Conservation (phyloP, 257 asterid species). For the Buddleja alternifolia region DNA sequence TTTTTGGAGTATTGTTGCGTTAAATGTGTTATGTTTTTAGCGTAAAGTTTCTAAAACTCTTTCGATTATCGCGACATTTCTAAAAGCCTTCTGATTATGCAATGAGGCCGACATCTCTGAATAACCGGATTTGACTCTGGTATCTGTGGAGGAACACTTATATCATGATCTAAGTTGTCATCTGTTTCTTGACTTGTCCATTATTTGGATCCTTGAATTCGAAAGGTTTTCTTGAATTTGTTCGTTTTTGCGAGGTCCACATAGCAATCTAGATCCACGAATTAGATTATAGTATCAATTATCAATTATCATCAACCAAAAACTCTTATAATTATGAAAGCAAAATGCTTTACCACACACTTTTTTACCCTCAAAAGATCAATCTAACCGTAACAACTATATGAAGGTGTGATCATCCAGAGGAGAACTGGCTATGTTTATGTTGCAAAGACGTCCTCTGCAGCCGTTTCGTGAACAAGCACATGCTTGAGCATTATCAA, state of each 20-base stretch:
- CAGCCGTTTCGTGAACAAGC: slow-evolving; percentile 92
- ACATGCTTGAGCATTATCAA: slow-evolving; percentile 84
- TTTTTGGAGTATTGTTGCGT: no score
- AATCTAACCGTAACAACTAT: background rate
- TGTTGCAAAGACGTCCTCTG: slow-evolving; percentile 86
- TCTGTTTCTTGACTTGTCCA: background rate
- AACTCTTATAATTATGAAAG: background rate
- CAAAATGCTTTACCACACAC: background rate
- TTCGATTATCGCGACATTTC: no score
- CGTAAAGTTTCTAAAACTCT: background rate
- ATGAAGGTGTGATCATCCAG: slow-evolving; percentile 72
- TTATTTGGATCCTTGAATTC: background rate
- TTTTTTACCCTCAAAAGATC: no score
- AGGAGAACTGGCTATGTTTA: slow-evolving; percentile 86
- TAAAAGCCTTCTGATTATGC: no score
- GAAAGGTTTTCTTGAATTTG: background rate
- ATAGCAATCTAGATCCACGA: background rate
- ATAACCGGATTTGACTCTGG: background rate
- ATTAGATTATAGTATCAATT: background rate
- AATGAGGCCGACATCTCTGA: background rate
- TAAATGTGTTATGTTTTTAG: background rate
- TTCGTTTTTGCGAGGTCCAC: background rate
- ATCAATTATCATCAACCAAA: background rate
- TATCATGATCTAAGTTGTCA: background rate
- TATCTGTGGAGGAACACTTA: background rate